phyloP scores from a whole-genome alignment of 331 rosid species.

The Stylosanthes scabra region DNA sequence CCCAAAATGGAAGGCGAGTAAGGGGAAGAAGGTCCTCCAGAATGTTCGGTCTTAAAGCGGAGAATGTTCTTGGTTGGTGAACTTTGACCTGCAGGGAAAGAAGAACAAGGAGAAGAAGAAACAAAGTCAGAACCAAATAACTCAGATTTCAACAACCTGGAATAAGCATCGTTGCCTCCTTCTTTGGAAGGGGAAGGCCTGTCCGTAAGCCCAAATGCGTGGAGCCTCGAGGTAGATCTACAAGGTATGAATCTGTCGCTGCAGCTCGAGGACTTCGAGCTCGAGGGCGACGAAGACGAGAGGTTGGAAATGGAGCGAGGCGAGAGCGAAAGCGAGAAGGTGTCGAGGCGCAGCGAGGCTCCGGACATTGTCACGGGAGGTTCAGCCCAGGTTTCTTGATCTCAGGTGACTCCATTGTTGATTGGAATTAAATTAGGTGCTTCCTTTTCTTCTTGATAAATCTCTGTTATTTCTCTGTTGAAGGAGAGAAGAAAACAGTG shows the following conservation, averaged over 20 bases:
- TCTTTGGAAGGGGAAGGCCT: conserved; percentile 87
- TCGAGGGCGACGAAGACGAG: conserved; percentile 44
- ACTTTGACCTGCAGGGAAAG: conserved; percentile 82
- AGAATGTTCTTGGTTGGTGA: conserved; percentile 85
- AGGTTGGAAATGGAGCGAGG: conserved; percentile 74
- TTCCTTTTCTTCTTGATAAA: not conserved
- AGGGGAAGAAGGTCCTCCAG: conserved; percentile 73
- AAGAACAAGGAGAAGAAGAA: conserved; percentile 70
- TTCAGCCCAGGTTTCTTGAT: conserved; percentile 67
- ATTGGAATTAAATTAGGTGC: not conserved
- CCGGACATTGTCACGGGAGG: conserved; percentile 85
- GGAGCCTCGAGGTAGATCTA: conserved; percentile 90
- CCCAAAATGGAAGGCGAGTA: conserved; percentile 79
- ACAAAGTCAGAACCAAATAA: conserved; percentile 93
- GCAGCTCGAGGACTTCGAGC: conserved; percentile 64
- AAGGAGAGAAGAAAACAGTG: not conserved
- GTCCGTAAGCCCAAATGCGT: conserved; percentile 80
- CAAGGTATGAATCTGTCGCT: conserved; percentile 98
- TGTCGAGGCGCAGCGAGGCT: conserved; percentile 70
- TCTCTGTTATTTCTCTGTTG: not conserved
- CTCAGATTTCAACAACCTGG: conserved; percentile 75
- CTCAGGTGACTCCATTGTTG: conserved; percentile 74
- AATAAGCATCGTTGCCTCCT: conserved; percentile 81
- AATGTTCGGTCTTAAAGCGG: conserved; percentile 78
- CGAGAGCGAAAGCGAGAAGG: conserved; percentile 46